Base-by-base conservation (phyloP, 768 basidiomycete species). In the Pulveroboletus sp. region DNA sequence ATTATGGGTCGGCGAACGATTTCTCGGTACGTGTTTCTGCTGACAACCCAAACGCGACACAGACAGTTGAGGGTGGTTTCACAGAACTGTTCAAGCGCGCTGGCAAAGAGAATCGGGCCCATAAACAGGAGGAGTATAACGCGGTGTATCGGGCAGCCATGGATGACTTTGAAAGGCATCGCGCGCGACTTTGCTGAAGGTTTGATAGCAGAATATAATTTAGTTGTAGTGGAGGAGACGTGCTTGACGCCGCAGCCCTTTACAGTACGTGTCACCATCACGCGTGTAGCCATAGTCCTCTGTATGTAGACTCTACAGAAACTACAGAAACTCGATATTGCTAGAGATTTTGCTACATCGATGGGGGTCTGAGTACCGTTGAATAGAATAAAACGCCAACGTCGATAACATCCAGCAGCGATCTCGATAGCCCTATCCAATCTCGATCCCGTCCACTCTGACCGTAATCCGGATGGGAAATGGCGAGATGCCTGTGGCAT, bases 391-490 rank as follows among this genome's bases (percentile, higher is more conserved):
- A 26, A 32, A 17, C 8, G n/a, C 24, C 39, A 14, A 15, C 17
- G 18, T 18, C 9, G 31, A 11, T 26, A n/a, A 11, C 24, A 17
- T 30, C 21, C 14, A 37, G 21, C 15, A 26, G 14, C 12, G 0
- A 15, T 15, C 14, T 9, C 24, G 28, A 15, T 8, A 11, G 6
- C 5, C 5, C 66, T 55, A 76, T 3, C 71, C 77, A 17, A 88
- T 71, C 61, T 88, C 85, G 14, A 76, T 63, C 9, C 83, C 86
- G 5, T 82, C 86, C 27, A 90, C 73, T 51, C 75, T 82, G 43
- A 89, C 86, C 5, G 68, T 61, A 33, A 92, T 80, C 52, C 80
- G 79, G 33, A 89, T 76, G 2, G 89, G 89, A 59, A 92, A 92
- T 0, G 89, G 89, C 0, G 89, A 90, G 38, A 91, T 86, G 5